Evolutionary conservation across 805 yeast genomes (phyloP).

Genomic region (Candida sphagnicola): DNA sequence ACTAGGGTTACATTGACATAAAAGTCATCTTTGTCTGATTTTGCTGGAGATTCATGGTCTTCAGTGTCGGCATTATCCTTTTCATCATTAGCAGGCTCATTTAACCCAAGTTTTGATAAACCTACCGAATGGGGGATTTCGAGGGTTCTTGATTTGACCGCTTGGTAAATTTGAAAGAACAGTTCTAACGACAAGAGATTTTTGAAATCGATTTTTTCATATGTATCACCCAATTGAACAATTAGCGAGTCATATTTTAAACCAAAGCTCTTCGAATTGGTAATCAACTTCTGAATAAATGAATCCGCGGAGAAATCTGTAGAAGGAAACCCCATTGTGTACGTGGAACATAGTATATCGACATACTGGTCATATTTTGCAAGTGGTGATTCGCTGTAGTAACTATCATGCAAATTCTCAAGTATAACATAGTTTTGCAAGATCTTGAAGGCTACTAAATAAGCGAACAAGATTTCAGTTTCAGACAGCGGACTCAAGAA

Average conservation of each 20-base stretch:
- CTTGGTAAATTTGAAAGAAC: constrained; percentile 32
- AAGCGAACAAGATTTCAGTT: constrained; percentile 23
- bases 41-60: constrained; percentile 69
- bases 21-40: constrained; percentile 42
- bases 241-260: constrained; percentile 9
- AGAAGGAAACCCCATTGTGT: constrained; percentile 8
- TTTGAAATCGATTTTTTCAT: constrained; percentile 8
- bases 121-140: constrained; percentile 52
- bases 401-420: not conserved
- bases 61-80: constrained; percentile 62
- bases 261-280: constrained; percentile 5
- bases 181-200: constrained; percentile 14
- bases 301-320: constrained; percentile 4
- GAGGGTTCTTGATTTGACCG: constrained; percentile 55
- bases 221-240: constrained; percentile 5
- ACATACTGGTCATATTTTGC: constrained; percentile 12
- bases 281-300: constrained; percentile 7
- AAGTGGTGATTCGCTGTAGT: constrained; percentile 8
- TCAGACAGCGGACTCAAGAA: constrained; percentile 22
- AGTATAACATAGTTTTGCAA: constrained; percentile 6
- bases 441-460: constrained; percentile 20
- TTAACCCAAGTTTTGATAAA: constrained; percentile 11
- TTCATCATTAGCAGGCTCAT: constrained; percentile 19
- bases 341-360: constrained; percentile 16
- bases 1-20: constrained; percentile 49